Base-by-base conservation (phyloP, 2,329 filamentous ascomycete species). In the Ophiostoma ulmi region DNA sequence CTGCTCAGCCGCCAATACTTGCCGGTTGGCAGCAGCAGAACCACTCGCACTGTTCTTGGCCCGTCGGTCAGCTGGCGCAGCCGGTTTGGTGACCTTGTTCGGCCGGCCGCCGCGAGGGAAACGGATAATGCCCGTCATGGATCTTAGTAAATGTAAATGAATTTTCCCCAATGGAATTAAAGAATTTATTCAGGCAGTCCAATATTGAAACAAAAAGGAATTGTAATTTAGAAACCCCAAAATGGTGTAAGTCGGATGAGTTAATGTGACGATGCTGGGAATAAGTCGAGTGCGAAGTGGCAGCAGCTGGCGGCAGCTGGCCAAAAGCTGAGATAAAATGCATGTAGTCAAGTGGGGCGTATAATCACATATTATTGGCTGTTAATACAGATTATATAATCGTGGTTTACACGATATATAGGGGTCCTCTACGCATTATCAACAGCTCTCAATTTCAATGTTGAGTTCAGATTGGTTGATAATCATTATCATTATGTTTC, bases 61-160 rank as follows among this genome's bases (percentile, higher is more conserved):
- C 17, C 36, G 63, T 20, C 63, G 63, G 63, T 39, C 63, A 22
- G 63, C 11, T 8, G 70, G 71, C 39, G 69, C 58, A 36, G 75
- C 73, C 61, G 79, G 76, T 76, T 84, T 85, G 69, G 79, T 80
- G 75, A 84, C 81, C 76, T 82, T 83, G 77, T 76, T 80, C 48
- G 78, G 78, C 69, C 80, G 80, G 73, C 75, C 79, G 73, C 76
- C 79, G 70, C 80, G 80, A 72, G 75, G 73, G 67, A 80, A 75
- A 74, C 78, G 78, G 69, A 79, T 76, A 73, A 78, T 76, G 73
- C 78, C 78, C 72, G 78, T 79, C 79, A 80, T 80, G 13, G 10
- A 10, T 55, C 6, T 10, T 39, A 13, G 10, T 39, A 22, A 11
- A 48, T 7, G 26, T 26, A 39, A 66, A 66, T 10, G 14, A 39